phyloP scores from a whole-genome alignment of 2,329 filamentous ascomycete genomes.

The Diaporthe vaccinii region DNA sequence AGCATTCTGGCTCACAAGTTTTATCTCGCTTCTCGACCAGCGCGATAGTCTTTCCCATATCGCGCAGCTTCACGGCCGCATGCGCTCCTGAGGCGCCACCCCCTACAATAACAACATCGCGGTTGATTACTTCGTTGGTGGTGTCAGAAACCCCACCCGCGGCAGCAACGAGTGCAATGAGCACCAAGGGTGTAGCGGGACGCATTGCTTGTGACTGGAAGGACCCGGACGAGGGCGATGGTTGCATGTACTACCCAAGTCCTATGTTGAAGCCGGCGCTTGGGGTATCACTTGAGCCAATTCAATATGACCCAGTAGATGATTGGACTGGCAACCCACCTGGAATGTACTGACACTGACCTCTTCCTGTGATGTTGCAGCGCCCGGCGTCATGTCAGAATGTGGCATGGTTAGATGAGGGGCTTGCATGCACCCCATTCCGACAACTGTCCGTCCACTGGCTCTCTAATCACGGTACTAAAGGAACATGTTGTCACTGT shows the following conservation, averaged over 20 bases:
- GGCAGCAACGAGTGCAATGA: not conserved
- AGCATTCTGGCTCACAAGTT: conserved; percentile 3
- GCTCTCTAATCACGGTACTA: not conserved
- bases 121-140: not conserved
- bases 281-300: not conserved
- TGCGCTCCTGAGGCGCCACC: conserved; percentile 30
- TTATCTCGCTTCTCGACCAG: conserved; percentile 17
- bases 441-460: conserved; percentile 1
- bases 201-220: not conserved
- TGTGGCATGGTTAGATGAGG: not conserved
- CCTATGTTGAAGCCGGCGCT: not conserved
- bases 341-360: not conserved
- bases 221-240: not conserved
- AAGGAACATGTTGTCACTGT: not conserved
- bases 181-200: not conserved
- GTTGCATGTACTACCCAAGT: not conserved
- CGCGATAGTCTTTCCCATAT: not conserved
- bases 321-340: not conserved
- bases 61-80: conserved; percentile 17
- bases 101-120: conserved; percentile 15
- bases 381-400: not conserved
- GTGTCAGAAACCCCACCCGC: not conserved
- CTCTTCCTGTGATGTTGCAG: not conserved
- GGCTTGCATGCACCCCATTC: conserved; percentile 3
- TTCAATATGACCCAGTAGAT: not conserved